Conservation (phyloP, 441 rosid genomes). For the Kokia cookei region DNA sequence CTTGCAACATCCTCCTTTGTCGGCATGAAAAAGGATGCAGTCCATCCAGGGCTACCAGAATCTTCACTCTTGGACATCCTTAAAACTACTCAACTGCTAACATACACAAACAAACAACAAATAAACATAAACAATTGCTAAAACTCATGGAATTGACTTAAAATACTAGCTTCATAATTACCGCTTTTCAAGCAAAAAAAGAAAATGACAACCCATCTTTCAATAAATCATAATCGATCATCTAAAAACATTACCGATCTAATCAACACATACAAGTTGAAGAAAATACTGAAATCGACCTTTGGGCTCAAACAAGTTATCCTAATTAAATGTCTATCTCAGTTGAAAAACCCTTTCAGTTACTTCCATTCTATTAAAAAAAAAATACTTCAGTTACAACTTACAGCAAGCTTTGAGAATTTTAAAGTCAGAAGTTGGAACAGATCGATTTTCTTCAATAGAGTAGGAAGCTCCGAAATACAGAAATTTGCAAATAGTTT, state of each 20-base stretch:
- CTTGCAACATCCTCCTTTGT: slow-evolving; percentile 77
- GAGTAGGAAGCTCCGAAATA: background rate
- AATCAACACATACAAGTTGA: background rate
- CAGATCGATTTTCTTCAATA: background rate
- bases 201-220: background rate
- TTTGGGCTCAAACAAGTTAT: background rate
- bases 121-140: background rate
- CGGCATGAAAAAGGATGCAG: slow-evolving; percentile 64
- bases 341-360: background rate
- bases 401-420: background rate
- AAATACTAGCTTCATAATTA: background rate
- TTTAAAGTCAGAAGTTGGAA: background rate
- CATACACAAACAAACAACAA: slow-evolving; percentile 19
- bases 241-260: background rate
- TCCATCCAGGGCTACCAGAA: slow-evolving; percentile 79
- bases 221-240: background rate
- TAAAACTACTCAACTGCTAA: slow-evolving; percentile 28
- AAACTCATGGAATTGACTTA: background rate
- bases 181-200: background rate
- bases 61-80: slow-evolving; percentile 68
- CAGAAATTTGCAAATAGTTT: background rate
- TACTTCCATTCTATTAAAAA: slow-evolving; percentile 4
- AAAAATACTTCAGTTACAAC: slow-evolving; percentile 8
- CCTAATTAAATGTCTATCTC: background rate
- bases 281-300: background rate